Evolutionary conservation across 2,329 filamentous ascomycete species (phyloP).

Genomic region (Aspergillus calidoustus): DNA sequence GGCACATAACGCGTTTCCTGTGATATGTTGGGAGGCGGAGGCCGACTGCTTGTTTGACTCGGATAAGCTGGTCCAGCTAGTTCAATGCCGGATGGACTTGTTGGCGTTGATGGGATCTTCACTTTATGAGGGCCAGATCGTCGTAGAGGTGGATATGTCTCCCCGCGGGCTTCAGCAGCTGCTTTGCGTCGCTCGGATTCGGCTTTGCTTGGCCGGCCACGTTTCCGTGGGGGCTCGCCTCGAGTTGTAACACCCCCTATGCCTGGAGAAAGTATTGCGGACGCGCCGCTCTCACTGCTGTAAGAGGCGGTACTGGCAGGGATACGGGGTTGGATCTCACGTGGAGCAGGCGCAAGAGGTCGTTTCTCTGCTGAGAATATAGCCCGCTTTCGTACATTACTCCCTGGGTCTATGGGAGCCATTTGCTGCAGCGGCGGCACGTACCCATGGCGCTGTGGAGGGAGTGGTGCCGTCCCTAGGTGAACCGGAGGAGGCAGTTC

Average conservation of each 20-base stretch:
- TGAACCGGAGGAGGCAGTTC: slow-evolving; percentile 25
- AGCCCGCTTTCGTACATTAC: slow-evolving; percentile 37
- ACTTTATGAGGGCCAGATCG: slow-evolving; percentile 31
- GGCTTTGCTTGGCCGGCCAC: slow-evolving; percentile 49
- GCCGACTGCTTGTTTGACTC: slow-evolving; percentile 22
- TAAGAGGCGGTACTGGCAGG: slow-evolving; percentile 38
- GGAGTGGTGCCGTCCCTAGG: slow-evolving; percentile 21
- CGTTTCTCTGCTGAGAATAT: slow-evolving; percentile 37
- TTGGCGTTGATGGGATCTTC: slow-evolving; percentile 36
- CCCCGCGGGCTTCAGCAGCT: slow-evolving; percentile 44
- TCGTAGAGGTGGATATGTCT: slow-evolving; percentile 43
- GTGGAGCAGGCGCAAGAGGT: slow-evolving; percentile 34
- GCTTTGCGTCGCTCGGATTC: slow-evolving; percentile 46
- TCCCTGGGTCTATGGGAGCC: slow-evolving; percentile 30
- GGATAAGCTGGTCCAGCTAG: slow-evolving; percentile 26
- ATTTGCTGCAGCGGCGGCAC: slow-evolving; percentile 26
- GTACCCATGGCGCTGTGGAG: slow-evolving; percentile 29
- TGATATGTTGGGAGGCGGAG: slow-evolving; percentile 20
- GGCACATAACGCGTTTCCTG: slow-evolving; percentile 30
- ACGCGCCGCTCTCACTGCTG: slow-evolving; percentile 39
- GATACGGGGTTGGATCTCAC: slow-evolving; percentile 48
- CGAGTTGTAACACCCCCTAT: slow-evolving; percentile 30
- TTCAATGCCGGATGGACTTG: slow-evolving; percentile 35
- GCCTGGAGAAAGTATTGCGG: slow-evolving; percentile 41
- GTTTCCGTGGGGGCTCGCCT: slow-evolving; percentile 45